phyloP scores from a whole-genome alignment of 2,329 filamentous ascomycete genomes.

The Colletotrichum endophyticum region DNA sequence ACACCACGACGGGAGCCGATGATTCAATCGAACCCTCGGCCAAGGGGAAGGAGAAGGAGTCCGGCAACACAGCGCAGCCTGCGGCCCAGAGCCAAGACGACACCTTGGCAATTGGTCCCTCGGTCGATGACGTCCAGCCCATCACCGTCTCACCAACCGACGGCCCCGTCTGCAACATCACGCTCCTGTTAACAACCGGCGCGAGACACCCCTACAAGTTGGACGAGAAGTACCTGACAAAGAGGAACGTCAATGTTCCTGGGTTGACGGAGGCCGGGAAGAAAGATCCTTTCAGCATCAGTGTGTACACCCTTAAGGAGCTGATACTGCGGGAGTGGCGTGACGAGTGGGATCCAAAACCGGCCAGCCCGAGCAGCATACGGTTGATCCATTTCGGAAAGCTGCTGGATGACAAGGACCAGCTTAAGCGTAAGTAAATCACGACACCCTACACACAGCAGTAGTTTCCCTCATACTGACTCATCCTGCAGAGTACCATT shows the following conservation, averaged over 20 bases:
- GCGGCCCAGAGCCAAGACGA: conserved; percentile 36
- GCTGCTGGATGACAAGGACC: conserved; percentile 86
- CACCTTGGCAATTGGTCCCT: conserved; percentile 47
- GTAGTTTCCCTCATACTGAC: neutral
- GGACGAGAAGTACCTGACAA: conserved; percentile 82
- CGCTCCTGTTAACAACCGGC: conserved; percentile 80
- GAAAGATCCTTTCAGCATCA: conserved; percentile 86
- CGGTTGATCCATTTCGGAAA: conserved; percentile 91
- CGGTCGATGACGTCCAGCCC: conserved; percentile 45
- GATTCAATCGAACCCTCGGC: conserved; percentile 18
- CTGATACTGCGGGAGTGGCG: conserved; percentile 93
- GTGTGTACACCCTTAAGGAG: conserved; percentile 92
- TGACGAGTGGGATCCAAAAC: conserved; percentile 87
- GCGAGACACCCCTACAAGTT: conserved; percentile 89
- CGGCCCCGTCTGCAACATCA: conserved; percentile 70
- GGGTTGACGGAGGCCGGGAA: conserved; percentile 63
- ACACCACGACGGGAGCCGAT: neutral
- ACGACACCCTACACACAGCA: neutral
- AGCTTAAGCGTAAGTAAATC: conserved; percentile 76
- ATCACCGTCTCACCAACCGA: conserved; percentile 35
- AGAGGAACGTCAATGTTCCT: conserved; percentile 79
- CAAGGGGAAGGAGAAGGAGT: conserved; percentile 40
- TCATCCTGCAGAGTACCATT: conserved; percentile 70
- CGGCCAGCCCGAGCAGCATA: conserved; percentile 87
- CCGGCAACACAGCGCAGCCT: conserved; percentile 24